Percentiles rank a stretch among this genome's conserved stretches.
phyloP scores from a whole-genome alignment of 1,284 basidiomycete genomes.

The Amylostereum chailletii region DNA sequence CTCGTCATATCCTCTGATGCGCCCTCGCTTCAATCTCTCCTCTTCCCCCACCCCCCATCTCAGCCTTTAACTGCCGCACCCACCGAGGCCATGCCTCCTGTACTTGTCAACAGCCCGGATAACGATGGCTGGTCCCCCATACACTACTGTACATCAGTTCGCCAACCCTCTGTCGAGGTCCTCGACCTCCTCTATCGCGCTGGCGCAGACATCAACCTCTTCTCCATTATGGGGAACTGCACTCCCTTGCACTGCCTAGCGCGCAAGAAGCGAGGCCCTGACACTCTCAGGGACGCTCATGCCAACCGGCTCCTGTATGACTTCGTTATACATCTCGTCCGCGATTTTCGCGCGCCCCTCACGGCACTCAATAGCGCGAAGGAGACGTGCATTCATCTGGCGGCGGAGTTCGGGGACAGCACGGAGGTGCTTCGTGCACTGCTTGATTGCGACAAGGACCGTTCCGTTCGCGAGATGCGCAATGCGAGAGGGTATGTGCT shows the following conservation, averaged over 20 bases:
- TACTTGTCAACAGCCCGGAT: conserved; percentile 48
- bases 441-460: conserved; percentile 51
- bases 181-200: conserved; percentile 64
- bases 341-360: conserved; percentile 57
- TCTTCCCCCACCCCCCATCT: conserved; percentile 31
- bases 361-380: conserved; percentile 70
- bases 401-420: conserved; percentile 81
- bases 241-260: conserved; percentile 67
- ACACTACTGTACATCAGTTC: conserved; percentile 54
- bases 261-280: conserved; percentile 32
- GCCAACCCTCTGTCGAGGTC: conserved; percentile 46
- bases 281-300: conserved; percentile 18
- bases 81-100: conserved; percentile 10
- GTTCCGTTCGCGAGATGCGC: conserved; percentile 44
- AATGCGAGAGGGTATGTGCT: conserved; percentile 57
- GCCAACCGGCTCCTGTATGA: conserved; percentile 37
- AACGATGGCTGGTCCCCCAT: conserved; percentile 59
- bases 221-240: conserved; percentile 54
- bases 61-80: conserved; percentile 18
- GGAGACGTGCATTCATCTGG: conserved; percentile 90
- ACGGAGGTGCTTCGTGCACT: conserved; percentile 52
- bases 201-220: conserved; percentile 62
- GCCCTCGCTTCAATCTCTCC: conserved; percentile 36
- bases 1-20: conserved; percentile 8
- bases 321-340: conserved; percentile 57